These are phyloP conservation scores for Flaveria robusta DNA, from an alignment of 129 eudicot species.

Conservation along the genomic window DNA sequence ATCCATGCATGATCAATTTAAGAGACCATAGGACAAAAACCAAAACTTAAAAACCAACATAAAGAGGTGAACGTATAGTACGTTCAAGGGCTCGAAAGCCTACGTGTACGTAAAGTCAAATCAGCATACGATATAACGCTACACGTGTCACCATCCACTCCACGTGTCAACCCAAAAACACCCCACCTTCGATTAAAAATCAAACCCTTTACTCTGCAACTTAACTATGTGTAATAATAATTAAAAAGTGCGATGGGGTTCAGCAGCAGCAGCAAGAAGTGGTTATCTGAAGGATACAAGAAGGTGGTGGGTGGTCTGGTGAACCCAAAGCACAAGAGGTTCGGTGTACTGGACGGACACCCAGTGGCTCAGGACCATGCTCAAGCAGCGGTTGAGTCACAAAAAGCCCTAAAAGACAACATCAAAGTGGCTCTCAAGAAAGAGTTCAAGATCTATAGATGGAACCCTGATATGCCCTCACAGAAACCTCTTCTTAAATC, in stretches of 20 bases:
- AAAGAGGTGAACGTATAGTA: no score
- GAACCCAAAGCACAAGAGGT: conserved; percentile 38
- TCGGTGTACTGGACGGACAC: conserved; percentile 57
- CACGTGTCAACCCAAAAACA: conserved; percentile 25
- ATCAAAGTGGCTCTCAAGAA: conserved; percentile 39
- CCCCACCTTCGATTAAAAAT: conserved; percentile 10
- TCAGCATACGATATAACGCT: not conserved
- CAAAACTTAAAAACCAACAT: no score
- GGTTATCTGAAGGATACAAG: conserved; percentile 29
- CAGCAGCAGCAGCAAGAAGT: conserved; percentile 18
- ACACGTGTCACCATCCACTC: conserved; percentile 30
- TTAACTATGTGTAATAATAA: not conserved
- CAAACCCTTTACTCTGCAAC: not conserved
- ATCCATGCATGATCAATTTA: no score
- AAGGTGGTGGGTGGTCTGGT: conserved; percentile 21
- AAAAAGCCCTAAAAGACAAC: conserved; percentile 22
- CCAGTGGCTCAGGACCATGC: conserved; percentile 60
- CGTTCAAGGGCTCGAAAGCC: no score
- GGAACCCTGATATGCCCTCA: conserved; percentile 69
- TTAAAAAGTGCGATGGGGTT: not conserved
- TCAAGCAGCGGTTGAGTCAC: conserved; percentile 48
- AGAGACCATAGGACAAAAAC: no score
- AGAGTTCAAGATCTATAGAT: conserved; percentile 77
- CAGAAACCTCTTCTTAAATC: conserved; percentile 80
- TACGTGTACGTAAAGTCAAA: not conserved